phyloP scores from a whole-genome alignment of 2,329 filamentous ascomycete genomes.

The Aspergillus tubingensis region DNA sequence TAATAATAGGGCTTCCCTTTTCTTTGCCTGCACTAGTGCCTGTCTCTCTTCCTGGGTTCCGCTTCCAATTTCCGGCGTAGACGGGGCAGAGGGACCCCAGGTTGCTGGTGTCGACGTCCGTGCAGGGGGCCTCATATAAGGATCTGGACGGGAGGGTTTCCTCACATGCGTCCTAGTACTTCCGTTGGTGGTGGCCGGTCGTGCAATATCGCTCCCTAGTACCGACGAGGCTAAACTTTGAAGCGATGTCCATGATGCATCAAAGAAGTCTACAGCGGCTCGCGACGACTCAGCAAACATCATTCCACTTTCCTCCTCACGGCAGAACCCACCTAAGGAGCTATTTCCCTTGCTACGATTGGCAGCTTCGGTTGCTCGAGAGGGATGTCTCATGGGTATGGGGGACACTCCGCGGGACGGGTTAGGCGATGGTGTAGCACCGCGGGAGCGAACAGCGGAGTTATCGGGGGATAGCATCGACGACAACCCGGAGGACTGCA shows the following conservation, averaged over 20 bases:
- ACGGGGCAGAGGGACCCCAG: constrained; percentile 46
- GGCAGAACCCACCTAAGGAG: constrained; percentile 29
- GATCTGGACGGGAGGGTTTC: constrained; percentile 42
- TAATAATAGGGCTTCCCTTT: constrained; percentile 47
- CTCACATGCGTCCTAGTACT: constrained; percentile 31
- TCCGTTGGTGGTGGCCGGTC: constrained; percentile 31
- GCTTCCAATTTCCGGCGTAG: constrained; percentile 35
- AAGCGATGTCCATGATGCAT: constrained; percentile 52
- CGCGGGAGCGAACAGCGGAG: constrained; percentile 42
- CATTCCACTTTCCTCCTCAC: constrained; percentile 24
- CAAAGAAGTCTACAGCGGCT: constrained; percentile 42
- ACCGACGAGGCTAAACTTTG: constrained; percentile 52
- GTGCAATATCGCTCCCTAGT: constrained; percentile 43
- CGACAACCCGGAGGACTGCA: constrained; percentile 30
- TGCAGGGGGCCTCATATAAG: constrained; percentile 29
- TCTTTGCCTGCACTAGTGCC: constrained; percentile 51
- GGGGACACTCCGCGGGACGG: constrained; percentile 41
- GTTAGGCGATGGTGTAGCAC: constrained; percentile 43
- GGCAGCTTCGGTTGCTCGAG: constrained; percentile 32
- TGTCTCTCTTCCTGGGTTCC: constrained; percentile 49
- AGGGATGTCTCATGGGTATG: constrained; percentile 41
- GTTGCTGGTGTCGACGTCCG: constrained; percentile 27
- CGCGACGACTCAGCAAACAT: constrained; percentile 29
- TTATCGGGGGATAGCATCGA: constrained; percentile 31
- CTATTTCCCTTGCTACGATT: constrained; percentile 25